Conservation (phyloP, 2,329 filamentous ascomycete genomes). For the Furcasterigmium sp. region DNA sequence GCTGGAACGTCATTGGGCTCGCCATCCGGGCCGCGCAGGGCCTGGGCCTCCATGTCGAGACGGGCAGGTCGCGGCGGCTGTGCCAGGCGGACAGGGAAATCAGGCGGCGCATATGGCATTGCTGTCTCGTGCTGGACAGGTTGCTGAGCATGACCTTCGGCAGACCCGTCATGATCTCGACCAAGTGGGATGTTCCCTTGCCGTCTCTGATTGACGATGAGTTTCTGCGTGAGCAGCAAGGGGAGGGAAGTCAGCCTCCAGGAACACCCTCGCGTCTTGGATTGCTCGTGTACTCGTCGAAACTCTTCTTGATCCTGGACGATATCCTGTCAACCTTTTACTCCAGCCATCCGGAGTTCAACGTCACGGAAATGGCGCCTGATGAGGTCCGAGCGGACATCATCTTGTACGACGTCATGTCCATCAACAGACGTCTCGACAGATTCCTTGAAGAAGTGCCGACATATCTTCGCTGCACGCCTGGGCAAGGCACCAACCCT, state of each 20-base stretch:
- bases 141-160: slow-evolving; percentile 21
- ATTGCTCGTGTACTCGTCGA: slow-evolving; percentile 12
- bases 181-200: slow-evolving; percentile 8
- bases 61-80: not conserved
- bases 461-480: not conserved
- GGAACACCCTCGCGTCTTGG: slow-evolving; percentile 15
- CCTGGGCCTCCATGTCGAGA: slow-evolving; percentile 18
- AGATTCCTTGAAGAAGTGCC: not conserved
- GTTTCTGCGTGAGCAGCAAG: slow-evolving; percentile 13
- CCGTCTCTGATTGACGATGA: slow-evolving; percentile 23
- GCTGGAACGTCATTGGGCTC: slow-evolving; percentile 22
- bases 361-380: not conserved
- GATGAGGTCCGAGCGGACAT: not conserved
- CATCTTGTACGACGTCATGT: not conserved
- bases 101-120: slow-evolving; percentile 22
- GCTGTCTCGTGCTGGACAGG: slow-evolving; percentile 21
- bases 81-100: slow-evolving; percentile 21
- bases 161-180: slow-evolving; percentile 15
- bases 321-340: slow-evolving; percentile 4
- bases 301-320: slow-evolving; percentile 11
- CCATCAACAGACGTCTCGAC: not conserved
- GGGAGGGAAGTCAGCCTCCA: slow-evolving; percentile 16
- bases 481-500: not conserved
- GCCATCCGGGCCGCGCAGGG: slow-evolving; percentile 22
- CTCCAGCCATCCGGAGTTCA: not conserved